These are phyloP conservation scores for Trichoderma polysporum DNA, from an alignment of 2,329 filamentous ascomycete genomes.

Conservation along the genomic window DNA sequence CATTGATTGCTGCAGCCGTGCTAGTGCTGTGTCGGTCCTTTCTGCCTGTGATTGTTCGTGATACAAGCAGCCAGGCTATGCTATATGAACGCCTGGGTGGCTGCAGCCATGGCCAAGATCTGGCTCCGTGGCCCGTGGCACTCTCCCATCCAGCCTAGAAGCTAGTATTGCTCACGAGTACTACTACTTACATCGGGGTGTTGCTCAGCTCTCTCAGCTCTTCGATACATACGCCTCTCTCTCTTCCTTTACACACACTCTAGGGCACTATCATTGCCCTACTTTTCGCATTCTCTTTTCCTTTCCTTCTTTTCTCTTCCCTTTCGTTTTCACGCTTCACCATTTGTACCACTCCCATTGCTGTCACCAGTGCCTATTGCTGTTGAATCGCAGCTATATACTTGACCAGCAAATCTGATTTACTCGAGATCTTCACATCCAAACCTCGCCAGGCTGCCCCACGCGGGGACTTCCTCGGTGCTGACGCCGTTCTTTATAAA, in stretches of 20 bases:
- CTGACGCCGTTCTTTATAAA: neutral
- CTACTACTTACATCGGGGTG: neutral
- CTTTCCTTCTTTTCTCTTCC: too few species aligned
- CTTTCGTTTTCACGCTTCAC: neutral
- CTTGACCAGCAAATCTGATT: neutral
- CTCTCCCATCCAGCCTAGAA: slow-evolving; percentile 4
- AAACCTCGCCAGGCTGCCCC: neutral
- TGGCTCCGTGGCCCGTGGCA: slow-evolving; percentile 11
- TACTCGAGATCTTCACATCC: neutral
- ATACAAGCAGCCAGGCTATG: neutral
- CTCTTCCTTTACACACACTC: neutral
- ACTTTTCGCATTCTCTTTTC: neutral
- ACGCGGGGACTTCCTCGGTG: slow-evolving; percentile 2
- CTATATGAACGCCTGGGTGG: slow-evolving; percentile 19
- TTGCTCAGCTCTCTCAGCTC: slow-evolving; percentile 12
- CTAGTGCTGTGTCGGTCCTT: neutral
- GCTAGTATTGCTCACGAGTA: slow-evolving; percentile 5
- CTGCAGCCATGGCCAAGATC: slow-evolving; percentile 19
- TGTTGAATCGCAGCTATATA: neutral
- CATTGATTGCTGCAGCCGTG: slow-evolving; percentile 5
- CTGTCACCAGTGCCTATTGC: neutral
- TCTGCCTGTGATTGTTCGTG: slow-evolving; percentile 5
- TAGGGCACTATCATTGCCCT: neutral
- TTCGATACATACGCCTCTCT: slow-evolving; percentile 16
- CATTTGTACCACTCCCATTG: neutral